Evolutionary conservation across 2,329 filamentous ascomycete genomes (phyloP).

Genomic region (Xylariaceae sp.): DNA sequence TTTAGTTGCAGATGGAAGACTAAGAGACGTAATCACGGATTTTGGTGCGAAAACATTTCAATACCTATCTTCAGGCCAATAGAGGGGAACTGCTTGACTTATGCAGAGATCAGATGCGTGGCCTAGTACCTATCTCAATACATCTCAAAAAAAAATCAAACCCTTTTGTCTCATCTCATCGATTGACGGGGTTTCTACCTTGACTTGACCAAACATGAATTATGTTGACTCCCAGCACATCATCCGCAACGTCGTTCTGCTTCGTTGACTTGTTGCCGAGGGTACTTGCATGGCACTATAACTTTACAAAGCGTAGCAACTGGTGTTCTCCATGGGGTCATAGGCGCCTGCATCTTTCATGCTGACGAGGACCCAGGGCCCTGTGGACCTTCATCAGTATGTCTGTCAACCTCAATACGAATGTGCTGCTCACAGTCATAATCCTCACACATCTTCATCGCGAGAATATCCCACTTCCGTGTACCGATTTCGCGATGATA

Average conservation of each 20-base stretch:
- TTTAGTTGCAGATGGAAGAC: constrained; percentile 24
- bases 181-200: too few relatives aligned
- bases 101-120: too few relatives aligned
- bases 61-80: too few relatives aligned
- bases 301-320: neutral
- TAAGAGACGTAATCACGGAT: neutral
- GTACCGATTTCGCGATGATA: neutral
- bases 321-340: neutral
- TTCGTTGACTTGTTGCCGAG: too few relatives aligned
- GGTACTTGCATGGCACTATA: too few relatives aligned
- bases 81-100: too few relatives aligned
- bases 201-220: too few relatives aligned
- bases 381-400: constrained; percentile 4
- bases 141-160: too few relatives aligned
- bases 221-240: too few relatives aligned
- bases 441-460: constrained; percentile 12
- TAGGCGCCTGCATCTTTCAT: constrained; percentile 6
- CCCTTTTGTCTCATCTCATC: too few relatives aligned
- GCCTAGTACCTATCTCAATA: too few relatives aligned
- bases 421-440: constrained; percentile 6
- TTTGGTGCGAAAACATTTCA: neutral
- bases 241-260: too few relatives aligned
- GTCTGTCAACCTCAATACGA: neutral
- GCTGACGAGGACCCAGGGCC: constrained; percentile 9
- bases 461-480: constrained; percentile 17